phyloP scores from a whole-genome alignment of 257 asterid species.

The Solanum etuberosum region DNA sequence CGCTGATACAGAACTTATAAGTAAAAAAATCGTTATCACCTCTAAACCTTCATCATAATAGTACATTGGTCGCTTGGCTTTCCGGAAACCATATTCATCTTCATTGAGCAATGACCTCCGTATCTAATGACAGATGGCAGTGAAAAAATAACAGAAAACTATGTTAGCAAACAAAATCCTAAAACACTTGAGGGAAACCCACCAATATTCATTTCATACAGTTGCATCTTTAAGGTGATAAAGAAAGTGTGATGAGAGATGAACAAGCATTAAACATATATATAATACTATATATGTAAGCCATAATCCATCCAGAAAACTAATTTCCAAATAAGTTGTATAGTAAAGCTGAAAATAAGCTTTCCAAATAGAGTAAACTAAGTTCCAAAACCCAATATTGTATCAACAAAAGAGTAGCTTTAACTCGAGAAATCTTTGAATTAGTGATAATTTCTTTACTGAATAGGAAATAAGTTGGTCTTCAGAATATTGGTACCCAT shows the following conservation, averaged over 20 bases:
- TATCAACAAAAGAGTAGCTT: not conserved
- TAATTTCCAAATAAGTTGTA: not conserved
- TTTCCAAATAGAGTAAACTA: not conserved
- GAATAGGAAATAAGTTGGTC: not conserved
- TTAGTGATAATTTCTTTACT: not conserved
- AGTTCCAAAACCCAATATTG: not conserved
- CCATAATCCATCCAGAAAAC: not conserved
- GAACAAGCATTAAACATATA: not conserved
- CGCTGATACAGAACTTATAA: not conserved
- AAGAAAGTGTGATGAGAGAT: not conserved
- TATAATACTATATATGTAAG: not conserved
- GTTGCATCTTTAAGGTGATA: not conserved
- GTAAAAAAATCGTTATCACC: conserved; percentile 18
- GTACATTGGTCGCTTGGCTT: conserved; percentile 64
- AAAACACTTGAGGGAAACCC: not conserved
- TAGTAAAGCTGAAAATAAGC: not conserved
- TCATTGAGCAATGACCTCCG: conserved; percentile 68
- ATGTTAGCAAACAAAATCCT: not conserved
- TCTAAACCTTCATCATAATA: conserved; percentile 65
- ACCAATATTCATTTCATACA: not conserved
- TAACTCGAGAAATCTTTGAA: not conserved
- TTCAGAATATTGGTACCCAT: not conserved
- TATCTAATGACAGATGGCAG: conserved; percentile 32
- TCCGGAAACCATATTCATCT: conserved; percentile 70
- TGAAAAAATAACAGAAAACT: not conserved